These are phyloP conservation scores for Cladosporium sp. DNA, from an alignment of 2,329 filamentous ascomycete genomes.

Conservation along the genomic window DNA sequence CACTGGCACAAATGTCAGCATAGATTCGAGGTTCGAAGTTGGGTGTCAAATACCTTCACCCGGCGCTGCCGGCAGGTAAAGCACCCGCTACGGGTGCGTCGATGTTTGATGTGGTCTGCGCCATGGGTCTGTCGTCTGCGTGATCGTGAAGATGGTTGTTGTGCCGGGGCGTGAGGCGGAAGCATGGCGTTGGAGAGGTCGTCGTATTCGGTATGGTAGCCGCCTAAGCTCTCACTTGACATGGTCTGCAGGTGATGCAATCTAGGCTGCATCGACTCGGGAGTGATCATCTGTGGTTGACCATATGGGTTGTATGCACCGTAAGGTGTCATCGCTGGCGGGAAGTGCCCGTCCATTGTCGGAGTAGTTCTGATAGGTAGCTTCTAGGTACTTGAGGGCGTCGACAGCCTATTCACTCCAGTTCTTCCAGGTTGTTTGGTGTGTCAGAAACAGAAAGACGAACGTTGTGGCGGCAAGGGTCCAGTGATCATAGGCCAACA, in stretches of 20 bases:
- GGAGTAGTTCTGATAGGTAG: not conserved
- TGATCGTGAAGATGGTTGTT: conserved; percentile 27
- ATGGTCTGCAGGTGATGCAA: conserved; percentile 35
- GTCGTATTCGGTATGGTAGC: conserved; percentile 33
- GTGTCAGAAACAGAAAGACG: conserved; percentile 10
- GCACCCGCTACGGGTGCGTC: conserved; percentile 89
- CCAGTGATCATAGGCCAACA: conserved; percentile 8
- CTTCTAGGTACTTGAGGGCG: not conserved
- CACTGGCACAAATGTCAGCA: conserved; percentile 58
- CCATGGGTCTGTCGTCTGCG: conserved; percentile 32
- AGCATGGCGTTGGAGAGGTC: conserved; percentile 30
- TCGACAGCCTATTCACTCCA: not conserved
- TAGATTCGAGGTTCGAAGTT: not conserved
- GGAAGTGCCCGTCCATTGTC: conserved; percentile 34
- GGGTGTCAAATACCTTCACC: conserved; percentile 62
- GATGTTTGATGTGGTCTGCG: conserved; percentile 82
- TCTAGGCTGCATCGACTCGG: conserved; percentile 24
- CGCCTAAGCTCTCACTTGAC: conserved; percentile 36
- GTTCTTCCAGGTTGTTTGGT: not conserved
- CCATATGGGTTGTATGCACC: conserved; percentile 33
- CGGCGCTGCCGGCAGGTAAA: conserved; percentile 86
- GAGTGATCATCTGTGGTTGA: conserved; percentile 34
- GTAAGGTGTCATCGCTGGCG: conserved; percentile 32
- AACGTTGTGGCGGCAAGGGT: conserved; percentile 9
- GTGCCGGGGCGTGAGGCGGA: conserved; percentile 29